Evolutionary conservation across 306 rosid species (phyloP).

Genomic region (Begonia masoniana): DNA sequence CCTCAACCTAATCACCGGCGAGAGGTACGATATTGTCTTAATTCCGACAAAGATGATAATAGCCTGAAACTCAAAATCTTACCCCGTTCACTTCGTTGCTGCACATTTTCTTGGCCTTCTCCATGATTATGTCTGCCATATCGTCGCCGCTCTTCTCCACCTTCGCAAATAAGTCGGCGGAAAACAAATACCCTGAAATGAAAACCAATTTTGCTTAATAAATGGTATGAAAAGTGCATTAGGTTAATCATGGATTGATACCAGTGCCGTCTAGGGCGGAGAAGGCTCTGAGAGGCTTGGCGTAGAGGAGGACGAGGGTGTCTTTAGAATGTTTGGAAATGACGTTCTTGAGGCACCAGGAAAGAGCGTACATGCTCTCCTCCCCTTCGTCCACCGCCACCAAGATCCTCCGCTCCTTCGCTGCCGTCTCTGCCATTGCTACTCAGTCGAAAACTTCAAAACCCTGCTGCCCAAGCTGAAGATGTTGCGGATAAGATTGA

Average conservation of each 20-base stretch:
- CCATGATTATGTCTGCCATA: constrained; percentile 56
- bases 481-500: no score
- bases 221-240: background rate
- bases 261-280: constrained; percentile 62
- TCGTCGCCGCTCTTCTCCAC: constrained; percentile 38
- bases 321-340: constrained; percentile 20
- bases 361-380: constrained; percentile 70
- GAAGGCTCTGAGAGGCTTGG: constrained; percentile 45
- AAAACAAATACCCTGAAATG: constrained; percentile 40
- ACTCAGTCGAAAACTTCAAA: background rate
- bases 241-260: constrained; percentile 1
- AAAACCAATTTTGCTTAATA: background rate
- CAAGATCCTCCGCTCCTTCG: constrained; percentile 29
- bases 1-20: constrained; percentile 18
- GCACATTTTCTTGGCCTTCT: constrained; percentile 37
- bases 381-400: constrained; percentile 80
- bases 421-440: constrained; percentile 24
- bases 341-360: constrained; percentile 62
- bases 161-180: constrained; percentile 30
- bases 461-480: no score
- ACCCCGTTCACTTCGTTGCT: constrained; percentile 3
- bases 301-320: constrained; percentile 64
- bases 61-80: no score
- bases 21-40: no score
- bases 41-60: no score